Percentiles rank a stretch among this genome's conserved stretches.
Evolutionary conservation across 1,139 yeast genomes (phyloP).

Genomic region (Debaryomyces coudertii): DNA sequence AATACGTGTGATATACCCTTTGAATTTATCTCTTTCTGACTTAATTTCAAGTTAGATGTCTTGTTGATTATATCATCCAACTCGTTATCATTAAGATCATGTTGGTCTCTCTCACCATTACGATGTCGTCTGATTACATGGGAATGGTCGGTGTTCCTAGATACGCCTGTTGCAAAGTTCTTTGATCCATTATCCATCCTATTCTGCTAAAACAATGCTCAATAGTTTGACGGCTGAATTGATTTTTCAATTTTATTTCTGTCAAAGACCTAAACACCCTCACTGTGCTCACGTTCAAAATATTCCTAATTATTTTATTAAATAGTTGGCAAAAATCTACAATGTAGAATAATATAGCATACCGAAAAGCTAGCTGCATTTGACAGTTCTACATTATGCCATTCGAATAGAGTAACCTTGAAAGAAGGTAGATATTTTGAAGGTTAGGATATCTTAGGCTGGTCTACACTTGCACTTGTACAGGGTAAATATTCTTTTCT

Average conservation of each 20-base stretch:
- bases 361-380: too few species aligned
- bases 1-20: slow-evolving; percentile 15
- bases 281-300: slow-evolving; percentile 4
- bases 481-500: too few species aligned
- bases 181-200: slow-evolving; percentile 2
- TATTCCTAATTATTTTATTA: not conserved
- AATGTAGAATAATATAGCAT: not conserved
- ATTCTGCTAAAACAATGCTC: not conserved
- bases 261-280: not conserved
- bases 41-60: slow-evolving; percentile 28
- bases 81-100: slow-evolving; percentile 20
- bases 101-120: not conserved
- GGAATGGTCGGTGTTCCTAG: slow-evolving; percentile 7
- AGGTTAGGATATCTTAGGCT: too few species aligned
- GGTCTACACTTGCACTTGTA: too few species aligned
- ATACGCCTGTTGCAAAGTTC: slow-evolving; percentile 11
- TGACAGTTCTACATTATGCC: too few species aligned
- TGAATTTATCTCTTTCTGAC: slow-evolving; percentile 9
- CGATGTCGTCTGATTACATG: slow-evolving; percentile 6
- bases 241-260: not conserved
- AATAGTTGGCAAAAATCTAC: not conserved
- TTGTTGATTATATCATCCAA: slow-evolving; percentile 31
- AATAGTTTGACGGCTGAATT: not conserved
- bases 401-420: too few species aligned
- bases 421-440: too few species aligned